Percentiles rank a stretch among this genome's conserved stretches.
These are phyloP conservation scores for Pseudogymnoascus sp. DNA, from an alignment of 2,329 filamentous ascomycete species.

Conservation along the genomic window DNA sequence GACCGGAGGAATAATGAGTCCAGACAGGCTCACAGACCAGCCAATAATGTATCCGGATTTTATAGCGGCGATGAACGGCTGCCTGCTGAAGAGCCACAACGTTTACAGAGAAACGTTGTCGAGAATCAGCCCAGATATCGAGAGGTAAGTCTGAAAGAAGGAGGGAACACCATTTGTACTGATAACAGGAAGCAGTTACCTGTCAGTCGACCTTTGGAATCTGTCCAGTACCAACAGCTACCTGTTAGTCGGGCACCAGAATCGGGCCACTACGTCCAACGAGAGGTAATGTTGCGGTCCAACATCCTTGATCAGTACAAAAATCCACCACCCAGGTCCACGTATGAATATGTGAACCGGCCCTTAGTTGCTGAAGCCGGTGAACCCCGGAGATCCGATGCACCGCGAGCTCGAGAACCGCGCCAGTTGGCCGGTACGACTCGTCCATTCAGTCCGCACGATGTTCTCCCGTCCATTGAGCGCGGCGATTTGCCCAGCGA, in stretches of 20 bases:
- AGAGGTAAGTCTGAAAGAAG: background rate
- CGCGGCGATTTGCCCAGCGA: background rate
- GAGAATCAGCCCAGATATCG: background rate
- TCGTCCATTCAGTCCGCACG: background rate
- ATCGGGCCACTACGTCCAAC: background rate
- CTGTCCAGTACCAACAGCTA: background rate
- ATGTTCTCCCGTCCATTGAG: slow-evolving; percentile 1
- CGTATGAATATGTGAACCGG: background rate
- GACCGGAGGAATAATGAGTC: background rate
- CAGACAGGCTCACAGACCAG: background rate
- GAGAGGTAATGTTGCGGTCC: background rate
- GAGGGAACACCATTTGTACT: background rate
- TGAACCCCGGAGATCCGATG: background rate
- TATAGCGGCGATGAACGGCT: background rate
- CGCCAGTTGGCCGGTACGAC: background rate
- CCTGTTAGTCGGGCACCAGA: background rate
- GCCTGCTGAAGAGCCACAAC: background rate
- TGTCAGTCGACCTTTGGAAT: background rate
- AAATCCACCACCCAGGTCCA: background rate
- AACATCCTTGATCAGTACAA: background rate
- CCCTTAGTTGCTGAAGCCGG: background rate
- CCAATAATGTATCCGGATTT: background rate
- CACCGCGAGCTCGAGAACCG: slow-evolving; percentile 1
- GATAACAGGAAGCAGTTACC: background rate
- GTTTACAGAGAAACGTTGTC: background rate